Percentiles rank a stretch among this genome's conserved stretches.
Evolutionary conservation across 2,329 filamentous ascomycete species (phyloP).

Genomic region (Huntiella abstrusa): DNA sequence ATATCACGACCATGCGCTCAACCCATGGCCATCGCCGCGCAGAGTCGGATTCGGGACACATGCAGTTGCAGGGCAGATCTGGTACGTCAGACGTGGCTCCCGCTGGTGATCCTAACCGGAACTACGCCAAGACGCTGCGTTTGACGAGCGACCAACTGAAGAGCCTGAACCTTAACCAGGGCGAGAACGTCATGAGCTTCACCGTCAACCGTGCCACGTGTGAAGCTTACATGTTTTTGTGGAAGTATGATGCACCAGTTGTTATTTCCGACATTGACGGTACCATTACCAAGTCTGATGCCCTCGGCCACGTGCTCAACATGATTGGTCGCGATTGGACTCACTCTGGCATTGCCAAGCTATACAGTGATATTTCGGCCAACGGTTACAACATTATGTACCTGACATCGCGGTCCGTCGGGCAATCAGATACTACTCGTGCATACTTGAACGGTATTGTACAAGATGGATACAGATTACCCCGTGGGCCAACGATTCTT

Average conservation of each 20-base stretch:
- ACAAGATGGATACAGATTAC: slow-evolving; percentile 72
- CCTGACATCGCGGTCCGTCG: slow-evolving; percentile 81
- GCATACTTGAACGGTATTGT: slow-evolving; percentile 76
- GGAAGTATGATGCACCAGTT: slow-evolving; percentile 78
- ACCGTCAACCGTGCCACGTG: slow-evolving; percentile 92
- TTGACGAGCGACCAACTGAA: slow-evolving; percentile 92
- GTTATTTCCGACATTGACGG: slow-evolving; percentile 98
- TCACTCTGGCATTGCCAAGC: slow-evolving; percentile 84
- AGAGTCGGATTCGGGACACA: slow-evolving; percentile 44
- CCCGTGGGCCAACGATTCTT: slow-evolving; percentile 82
- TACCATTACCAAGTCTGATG: slow-evolving; percentile 95
- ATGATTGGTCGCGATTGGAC: slow-evolving; percentile 98
- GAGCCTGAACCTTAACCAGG: slow-evolving; percentile 58
- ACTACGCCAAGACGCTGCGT: slow-evolving; percentile 90
- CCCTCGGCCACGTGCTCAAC: slow-evolving; percentile 81
- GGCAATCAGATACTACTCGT: slow-evolving; percentile 77
- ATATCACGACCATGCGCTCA: slow-evolving; percentile 23
- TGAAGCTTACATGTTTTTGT: slow-evolving; percentile 80
- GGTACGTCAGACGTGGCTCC: slow-evolving; percentile 44
- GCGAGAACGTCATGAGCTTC: slow-evolving; percentile 89
- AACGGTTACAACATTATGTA: slow-evolving; percentile 99
- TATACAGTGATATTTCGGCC: slow-evolving; percentile 85
- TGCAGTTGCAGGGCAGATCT: slow-evolving; percentile 24
- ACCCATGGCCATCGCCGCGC: slow-evolving; percentile 35
- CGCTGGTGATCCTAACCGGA: slow-evolving; percentile 53